Evolutionary conservation across 148 eudicot species (phyloP).

Genomic region (Fagopyrum esculentum): DNA sequence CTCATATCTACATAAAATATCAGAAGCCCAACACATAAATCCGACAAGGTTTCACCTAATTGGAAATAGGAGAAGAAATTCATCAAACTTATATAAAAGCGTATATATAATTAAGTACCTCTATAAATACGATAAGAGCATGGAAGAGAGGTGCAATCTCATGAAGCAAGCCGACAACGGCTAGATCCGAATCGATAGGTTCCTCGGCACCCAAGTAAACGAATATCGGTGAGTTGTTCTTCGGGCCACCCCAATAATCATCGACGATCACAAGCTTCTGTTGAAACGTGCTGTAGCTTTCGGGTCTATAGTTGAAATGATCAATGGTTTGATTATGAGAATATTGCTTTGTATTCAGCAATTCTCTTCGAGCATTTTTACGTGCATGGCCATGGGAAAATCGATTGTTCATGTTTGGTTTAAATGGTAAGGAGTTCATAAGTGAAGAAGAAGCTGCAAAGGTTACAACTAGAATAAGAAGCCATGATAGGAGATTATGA

Average conservation of each 20-base stretch:
- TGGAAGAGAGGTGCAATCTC: slow-evolving; percentile 66
- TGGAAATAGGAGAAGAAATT: too few species aligned
- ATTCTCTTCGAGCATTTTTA: not conserved
- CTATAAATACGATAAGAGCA: slow-evolving; percentile 67
- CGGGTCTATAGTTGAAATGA: slow-evolving; percentile 54
- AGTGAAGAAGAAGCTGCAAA: not conserved
- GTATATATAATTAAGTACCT: not conserved
- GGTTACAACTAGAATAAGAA: not conserved
- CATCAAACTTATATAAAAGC: too few species aligned
- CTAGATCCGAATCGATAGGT: slow-evolving; percentile 71
- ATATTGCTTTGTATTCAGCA: not conserved
- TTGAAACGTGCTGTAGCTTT: slow-evolving; percentile 35
- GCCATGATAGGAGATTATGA: not conserved
- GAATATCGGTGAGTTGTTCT: slow-evolving; percentile 48
- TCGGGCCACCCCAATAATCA: slow-evolving; percentile 58
- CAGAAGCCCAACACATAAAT: too few species aligned
- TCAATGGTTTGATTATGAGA: slow-evolving; percentile 44
- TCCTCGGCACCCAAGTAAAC: slow-evolving; percentile 85
- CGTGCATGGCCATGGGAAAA: not conserved
- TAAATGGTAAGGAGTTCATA: not conserved
- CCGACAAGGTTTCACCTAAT: too few species aligned
- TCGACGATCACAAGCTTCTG: slow-evolving; percentile 53
- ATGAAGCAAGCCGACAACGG: slow-evolving; percentile 67
- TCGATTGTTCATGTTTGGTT: not conserved
- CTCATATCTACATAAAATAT: too few species aligned